Conservation (phyloP, 805 yeast genomes). For the Barnettozyma sp. region DNA sequence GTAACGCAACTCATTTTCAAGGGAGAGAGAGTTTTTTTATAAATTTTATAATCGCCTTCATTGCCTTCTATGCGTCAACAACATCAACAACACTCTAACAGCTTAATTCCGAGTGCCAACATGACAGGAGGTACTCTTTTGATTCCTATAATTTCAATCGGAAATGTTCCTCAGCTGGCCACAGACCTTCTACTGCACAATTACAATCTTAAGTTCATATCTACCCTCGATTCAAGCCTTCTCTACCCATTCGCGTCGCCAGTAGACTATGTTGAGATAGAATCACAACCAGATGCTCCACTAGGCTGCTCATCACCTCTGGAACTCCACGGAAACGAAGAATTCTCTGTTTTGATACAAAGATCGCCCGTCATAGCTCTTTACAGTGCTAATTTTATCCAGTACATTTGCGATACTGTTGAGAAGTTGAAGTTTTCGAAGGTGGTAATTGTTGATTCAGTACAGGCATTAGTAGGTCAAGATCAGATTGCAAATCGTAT, state of each 20-base stretch:
- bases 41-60: background rate
- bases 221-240: constrained; percentile 51
- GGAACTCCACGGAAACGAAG: constrained; percentile 50
- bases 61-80: background rate
- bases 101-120: too few relatives aligned
- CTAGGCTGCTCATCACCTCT: constrained; percentile 46
- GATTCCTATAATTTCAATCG: constrained; percentile 77
- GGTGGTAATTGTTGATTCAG: constrained; percentile 62
- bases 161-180: constrained; percentile 83
- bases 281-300: constrained; percentile 13
- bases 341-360: constrained; percentile 62
- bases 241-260: constrained; percentile 85
- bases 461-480: constrained; percentile 48
- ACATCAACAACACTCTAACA: background rate
- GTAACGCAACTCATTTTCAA: background rate
- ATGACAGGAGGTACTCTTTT: constrained; percentile 2
- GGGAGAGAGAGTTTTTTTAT: background rate
- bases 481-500: constrained; percentile 9
- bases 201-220: constrained; percentile 43
- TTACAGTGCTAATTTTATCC: constrained; percentile 41
- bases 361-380: constrained; percentile 80
- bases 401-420: constrained; percentile 48
- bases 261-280: constrained; percentile 37
- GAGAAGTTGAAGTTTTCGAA: constrained; percentile 32
- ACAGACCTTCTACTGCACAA: constrained; percentile 67